These are phyloP conservation scores for Gynochthodes officinalis DNA, from an alignment of 257 asterid genomes.

Conservation along the genomic window DNA sequence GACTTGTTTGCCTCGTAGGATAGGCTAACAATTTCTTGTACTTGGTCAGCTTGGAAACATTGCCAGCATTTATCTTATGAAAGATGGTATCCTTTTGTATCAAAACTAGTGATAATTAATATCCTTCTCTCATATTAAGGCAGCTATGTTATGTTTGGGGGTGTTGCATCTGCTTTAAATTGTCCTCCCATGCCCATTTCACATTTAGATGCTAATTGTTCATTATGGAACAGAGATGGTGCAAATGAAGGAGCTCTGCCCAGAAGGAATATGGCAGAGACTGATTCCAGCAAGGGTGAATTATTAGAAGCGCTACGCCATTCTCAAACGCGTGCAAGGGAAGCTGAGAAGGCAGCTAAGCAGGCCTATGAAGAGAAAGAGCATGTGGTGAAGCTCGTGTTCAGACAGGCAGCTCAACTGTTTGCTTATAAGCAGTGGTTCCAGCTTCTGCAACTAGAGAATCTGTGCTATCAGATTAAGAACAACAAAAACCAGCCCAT, in stretches of 20 bases:
- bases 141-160: neutral
- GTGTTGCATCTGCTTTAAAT: neutral
- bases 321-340: slow-evolving; percentile 96
- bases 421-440: slow-evolving; percentile 92
- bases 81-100: too few relatives aligned
- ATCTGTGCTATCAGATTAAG: slow-evolving; percentile 48
- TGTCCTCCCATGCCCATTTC: neutral
- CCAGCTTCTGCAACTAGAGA: slow-evolving; percentile 73
- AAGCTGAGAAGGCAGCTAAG: slow-evolving; percentile 78
- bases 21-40: neutral
- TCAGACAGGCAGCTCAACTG: slow-evolving; percentile 81
- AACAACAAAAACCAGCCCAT: slow-evolving; percentile 40
- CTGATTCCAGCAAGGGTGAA: slow-evolving; percentile 44
- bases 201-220: slow-evolving; percentile 1
- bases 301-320: slow-evolving; percentile 75
- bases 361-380: slow-evolving; percentile 71
- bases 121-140: neutral
- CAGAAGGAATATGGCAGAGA: slow-evolving; percentile 20
- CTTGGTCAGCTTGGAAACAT: neutral
- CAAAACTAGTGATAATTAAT: too few relatives aligned
- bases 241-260: slow-evolving; percentile 19
- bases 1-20: neutral
- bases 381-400: slow-evolving; percentile 57
- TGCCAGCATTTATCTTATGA: neutral
- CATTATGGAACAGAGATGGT: slow-evolving; percentile 33